Base-by-base conservation (phyloP, 2,329 filamentous ascomycete species). In the Sclerotinia nivalis region DNA sequence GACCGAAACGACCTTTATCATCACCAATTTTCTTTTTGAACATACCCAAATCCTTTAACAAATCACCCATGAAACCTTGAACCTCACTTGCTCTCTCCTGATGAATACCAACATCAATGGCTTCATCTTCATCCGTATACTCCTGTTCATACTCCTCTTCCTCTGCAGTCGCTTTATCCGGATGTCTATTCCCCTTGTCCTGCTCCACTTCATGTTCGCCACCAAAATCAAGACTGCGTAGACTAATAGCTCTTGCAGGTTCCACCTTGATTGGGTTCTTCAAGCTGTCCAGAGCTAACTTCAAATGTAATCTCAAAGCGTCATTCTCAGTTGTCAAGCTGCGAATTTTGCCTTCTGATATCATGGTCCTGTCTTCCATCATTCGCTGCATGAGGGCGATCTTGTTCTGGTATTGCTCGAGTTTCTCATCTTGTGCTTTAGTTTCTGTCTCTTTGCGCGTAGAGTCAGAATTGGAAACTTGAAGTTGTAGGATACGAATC, bases 401-500 rank as follows among this genome's bases (percentile, higher is more conserved):
- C 76, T 94, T 92, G 73, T 89, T 89, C 82, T 99, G 96, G 81
- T 98, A 99, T 80, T 97, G 93, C 76, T 98, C 96, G 34, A 99
- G 84, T 75, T 90, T 91, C 79, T 96, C 93, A 73, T 93, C 92
- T 73, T 93, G 89, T 43, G 78, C 77, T 67, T 75, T 76, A 69
- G 89, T 91, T 75, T 94, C 92, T 78, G 92, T 90, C 80, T 96
- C 93, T 66, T 86, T 88, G 75, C 85, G 88, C 72, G 84, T 82
- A 65, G 84, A 87, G 77, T 92, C 88, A 13, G 86, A 87, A 34
- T 64, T 52, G 12, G 61, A 69, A 34, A 91, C 88, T 12, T 83
- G 93, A 72, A 97, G 85, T 80, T 98, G 95, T 66, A 99, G 84
- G 40, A 85, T 82, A 28, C 93, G 92, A 74, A 99, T 99, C 74